phyloP scores from a whole-genome alignment of 2,329 filamentous ascomycete species.

The Pezicula radicicola region DNA sequence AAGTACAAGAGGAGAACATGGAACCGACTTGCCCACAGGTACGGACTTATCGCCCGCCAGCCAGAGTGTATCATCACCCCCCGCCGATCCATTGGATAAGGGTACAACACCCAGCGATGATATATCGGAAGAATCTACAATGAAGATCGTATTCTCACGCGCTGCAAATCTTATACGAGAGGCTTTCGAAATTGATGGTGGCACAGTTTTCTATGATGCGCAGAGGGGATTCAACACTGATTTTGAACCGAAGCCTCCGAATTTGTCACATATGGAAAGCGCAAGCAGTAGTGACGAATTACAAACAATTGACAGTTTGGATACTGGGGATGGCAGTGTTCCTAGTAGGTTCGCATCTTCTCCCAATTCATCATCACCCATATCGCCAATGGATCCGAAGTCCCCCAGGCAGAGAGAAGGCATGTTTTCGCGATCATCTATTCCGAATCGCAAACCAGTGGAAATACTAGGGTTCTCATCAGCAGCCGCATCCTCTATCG shows the following conservation, averaged over 20 bases:
- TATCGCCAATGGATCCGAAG: not conserved
- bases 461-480: slow-evolving; percentile 30
- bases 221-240: slow-evolving; percentile 24
- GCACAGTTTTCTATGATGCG: slow-evolving; percentile 28
- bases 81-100: slow-evolving; percentile 3
- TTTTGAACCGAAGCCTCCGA: slow-evolving; percentile 1
- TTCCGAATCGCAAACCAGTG: slow-evolving; percentile 12
- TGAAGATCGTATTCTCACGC: slow-evolving; percentile 26
- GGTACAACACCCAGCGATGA: slow-evolving; percentile 12
- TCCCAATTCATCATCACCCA: slow-evolving; percentile 1
- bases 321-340: not conserved
- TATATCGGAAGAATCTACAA: slow-evolving; percentile 20
- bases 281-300: slow-evolving; percentile 12
- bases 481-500: slow-evolving; percentile 22
- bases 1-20: slow-evolving; percentile 10
- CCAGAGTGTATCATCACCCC: slow-evolving; percentile 14
- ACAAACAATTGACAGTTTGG: not conserved
- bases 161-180: slow-evolving; percentile 29
- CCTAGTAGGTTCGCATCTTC: slow-evolving; percentile 2
- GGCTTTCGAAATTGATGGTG: slow-evolving; percentile 30
- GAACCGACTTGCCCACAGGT: slow-evolving; percentile 7
- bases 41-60: not conserved
- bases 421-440: slow-evolving; percentile 14
- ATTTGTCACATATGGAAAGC: slow-evolving; percentile 5
- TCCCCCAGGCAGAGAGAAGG: slow-evolving; percentile 4